A percentile compares a stretch with the other conserved stretches of the same genome.
These are phyloP conservation scores for Candida namnaoensis DNA, from an alignment of 805 yeast genomes.

Conservation along the genomic window DNA sequence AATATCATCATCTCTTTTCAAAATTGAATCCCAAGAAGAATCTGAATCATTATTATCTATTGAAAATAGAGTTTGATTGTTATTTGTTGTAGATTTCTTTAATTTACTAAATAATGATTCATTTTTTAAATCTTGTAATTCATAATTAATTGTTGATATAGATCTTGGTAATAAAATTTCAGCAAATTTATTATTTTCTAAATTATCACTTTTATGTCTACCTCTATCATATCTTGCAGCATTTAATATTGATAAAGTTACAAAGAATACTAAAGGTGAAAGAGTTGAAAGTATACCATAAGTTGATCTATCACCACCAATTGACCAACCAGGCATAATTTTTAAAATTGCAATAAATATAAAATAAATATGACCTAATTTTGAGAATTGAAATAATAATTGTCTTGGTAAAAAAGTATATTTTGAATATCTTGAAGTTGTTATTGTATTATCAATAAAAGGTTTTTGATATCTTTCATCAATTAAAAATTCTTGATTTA, in stretches of 20 bases:
- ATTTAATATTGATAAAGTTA: conserved; percentile 80
- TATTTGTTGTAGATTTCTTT: background rate
- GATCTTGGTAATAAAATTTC: conserved; percentile 28
- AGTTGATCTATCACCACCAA: conserved; percentile 92
- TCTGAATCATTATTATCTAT: too few relatives aligned
- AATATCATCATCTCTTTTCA: too few relatives aligned
- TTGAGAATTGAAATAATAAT: conserved; percentile 83
- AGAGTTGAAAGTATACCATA: too few relatives aligned
- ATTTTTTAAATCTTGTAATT: conserved; percentile 1
- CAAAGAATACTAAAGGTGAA: conserved; percentile 82
- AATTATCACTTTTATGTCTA: conserved; percentile 76
- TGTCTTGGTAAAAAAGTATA: conserved; percentile 85
- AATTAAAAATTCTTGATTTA: conserved; percentile 26
- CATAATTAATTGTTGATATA: background rate
- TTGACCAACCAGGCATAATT: conserved; percentile 95
- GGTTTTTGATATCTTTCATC: conserved; percentile 66
- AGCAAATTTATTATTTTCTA: conserved; percentile 60
- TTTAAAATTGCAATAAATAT: conserved; percentile 86
- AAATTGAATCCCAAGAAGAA: too few relatives aligned
- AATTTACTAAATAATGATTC: background rate
- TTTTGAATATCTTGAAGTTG: conserved; percentile 80
- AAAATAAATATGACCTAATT: conserved; percentile 87
- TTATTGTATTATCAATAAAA: conserved; percentile 60
- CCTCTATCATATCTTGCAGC: conserved; percentile 93
- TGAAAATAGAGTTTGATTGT: conserved; percentile 1